These are phyloP conservation scores for Dipteronia sinensis DNA, from an alignment of 345 rosid species.

Conservation along the genomic window DNA sequence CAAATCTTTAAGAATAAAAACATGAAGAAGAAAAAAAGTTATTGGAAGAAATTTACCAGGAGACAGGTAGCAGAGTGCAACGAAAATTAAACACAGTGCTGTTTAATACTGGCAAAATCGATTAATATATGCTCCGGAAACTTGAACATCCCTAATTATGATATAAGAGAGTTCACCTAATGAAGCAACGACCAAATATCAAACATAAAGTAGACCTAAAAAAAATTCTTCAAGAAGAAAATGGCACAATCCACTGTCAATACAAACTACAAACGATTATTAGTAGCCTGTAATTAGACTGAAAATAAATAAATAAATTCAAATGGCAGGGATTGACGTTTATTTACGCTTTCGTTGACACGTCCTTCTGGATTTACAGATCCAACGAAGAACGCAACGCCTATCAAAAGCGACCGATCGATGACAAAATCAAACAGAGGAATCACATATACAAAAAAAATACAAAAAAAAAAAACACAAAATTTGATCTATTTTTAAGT, in stretches of 20 bases:
- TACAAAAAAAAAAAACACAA: background rate
- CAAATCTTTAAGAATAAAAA: too few species aligned
- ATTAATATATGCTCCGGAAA: slow-evolving; percentile 50
- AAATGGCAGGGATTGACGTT: slow-evolving; percentile 11
- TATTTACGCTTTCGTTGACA: slow-evolving; percentile 58
- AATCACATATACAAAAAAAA: background rate
- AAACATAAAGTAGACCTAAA: background rate
- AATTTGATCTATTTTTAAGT: background rate
- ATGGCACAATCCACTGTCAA: slow-evolving; percentile 22
- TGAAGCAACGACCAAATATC: slow-evolving; percentile 33
- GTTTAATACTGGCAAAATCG: slow-evolving; percentile 38
- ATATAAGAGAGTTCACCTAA: slow-evolving; percentile 41
- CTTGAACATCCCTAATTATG: slow-evolving; percentile 36
- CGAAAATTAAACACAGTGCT: slow-evolving; percentile 21
- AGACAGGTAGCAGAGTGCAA: slow-evolving; percentile 49
- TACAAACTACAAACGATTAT: slow-evolving; percentile 11
- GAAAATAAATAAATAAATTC: background rate
- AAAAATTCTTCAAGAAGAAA: background rate
- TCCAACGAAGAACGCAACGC: slow-evolving; percentile 52
- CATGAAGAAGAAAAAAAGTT: too few species aligned
- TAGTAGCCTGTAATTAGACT: background rate
- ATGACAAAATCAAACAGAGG: background rate
- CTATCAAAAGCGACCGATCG: slow-evolving; percentile 43
- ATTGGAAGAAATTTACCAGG: slow-evolving; percentile 32
- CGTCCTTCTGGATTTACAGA: slow-evolving; percentile 34